Evolutionary conservation across 768 basidiomycete species (phyloP).

Genomic region (Boletus vinaceobasis): DNA sequence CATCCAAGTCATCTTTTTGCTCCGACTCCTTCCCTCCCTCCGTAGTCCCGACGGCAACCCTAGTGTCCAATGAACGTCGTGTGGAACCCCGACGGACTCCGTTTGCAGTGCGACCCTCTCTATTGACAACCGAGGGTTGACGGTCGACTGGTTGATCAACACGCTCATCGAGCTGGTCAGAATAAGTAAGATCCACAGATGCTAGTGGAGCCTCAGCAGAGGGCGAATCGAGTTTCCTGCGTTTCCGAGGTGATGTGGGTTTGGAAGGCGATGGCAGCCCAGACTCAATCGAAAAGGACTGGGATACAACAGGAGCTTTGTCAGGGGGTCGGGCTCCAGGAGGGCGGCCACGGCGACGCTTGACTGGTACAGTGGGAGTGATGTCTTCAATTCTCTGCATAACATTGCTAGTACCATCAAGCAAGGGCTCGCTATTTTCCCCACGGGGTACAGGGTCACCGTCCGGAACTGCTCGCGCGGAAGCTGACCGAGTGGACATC

Average conservation of each 20-base stretch:
- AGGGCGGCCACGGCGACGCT: slow-evolving; percentile 35
- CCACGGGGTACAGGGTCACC: slow-evolving; percentile 6
- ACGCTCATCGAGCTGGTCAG: slow-evolving; percentile 3
- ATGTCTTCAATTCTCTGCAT: slow-evolving; percentile 4
- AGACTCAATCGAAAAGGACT: slow-evolving; percentile 5
- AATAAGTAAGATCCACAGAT: slow-evolving; percentile 2
- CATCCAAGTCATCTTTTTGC: not conserved
- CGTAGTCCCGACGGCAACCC: not conserved
- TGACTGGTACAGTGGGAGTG: slow-evolving; percentile 15
- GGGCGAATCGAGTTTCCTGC: slow-evolving; percentile 42
- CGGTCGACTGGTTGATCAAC: slow-evolving; percentile 5
- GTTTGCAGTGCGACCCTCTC: slow-evolving; percentile 14
- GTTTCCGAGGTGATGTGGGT: slow-evolving; percentile 38
- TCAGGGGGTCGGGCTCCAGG: slow-evolving; percentile 24
- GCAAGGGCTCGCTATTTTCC: slow-evolving; percentile 7
- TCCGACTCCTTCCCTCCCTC: not conserved
- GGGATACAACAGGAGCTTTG: not conserved
- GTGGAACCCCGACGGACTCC: slow-evolving; percentile 8
- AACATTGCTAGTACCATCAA: slow-evolving; percentile 1
- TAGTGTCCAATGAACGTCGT: not conserved
- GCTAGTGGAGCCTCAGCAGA: slow-evolving; percentile 19
- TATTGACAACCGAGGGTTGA: slow-evolving; percentile 9
- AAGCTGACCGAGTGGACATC: slow-evolving; percentile 18
- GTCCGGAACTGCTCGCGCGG: slow-evolving; percentile 16
- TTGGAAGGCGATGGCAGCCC: slow-evolving; percentile 14